Percentiles rank a stretch among this genome's conserved stretches.
Evolutionary conservation across 2,329 filamentous ascomycete species (phyloP).

Genomic region (Paecilomyces variotii): DNA sequence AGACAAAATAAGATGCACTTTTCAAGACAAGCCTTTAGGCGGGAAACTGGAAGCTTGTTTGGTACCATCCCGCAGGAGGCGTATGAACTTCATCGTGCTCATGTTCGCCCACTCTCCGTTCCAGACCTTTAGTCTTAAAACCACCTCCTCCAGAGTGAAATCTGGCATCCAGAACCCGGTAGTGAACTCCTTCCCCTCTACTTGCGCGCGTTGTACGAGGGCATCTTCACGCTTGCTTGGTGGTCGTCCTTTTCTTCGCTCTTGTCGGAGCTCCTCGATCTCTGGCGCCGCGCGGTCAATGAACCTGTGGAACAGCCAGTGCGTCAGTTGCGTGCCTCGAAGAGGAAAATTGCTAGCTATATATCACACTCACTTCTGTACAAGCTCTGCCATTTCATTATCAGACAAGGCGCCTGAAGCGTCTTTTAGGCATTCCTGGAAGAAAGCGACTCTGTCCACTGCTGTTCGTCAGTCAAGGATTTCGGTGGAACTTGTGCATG

Average conservation of each 20-base stretch:
- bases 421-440: constrained; percentile 54
- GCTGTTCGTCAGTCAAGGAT: constrained; percentile 3
- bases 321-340: neutral
- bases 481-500: neutral
- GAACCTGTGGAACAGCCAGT: constrained; percentile 18
- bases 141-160: constrained; percentile 58
- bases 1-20: constrained; percentile 6
- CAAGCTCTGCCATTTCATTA: constrained; percentile 40
- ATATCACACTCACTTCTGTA: constrained; percentile 47
- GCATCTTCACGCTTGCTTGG: constrained; percentile 69
- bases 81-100: constrained; percentile 66
- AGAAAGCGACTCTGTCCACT: constrained; percentile 64
- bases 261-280: constrained; percentile 44
- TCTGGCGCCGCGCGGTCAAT: constrained; percentile 28
- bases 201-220: constrained; percentile 61
- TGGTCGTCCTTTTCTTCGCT: constrained; percentile 70
- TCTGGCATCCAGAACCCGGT: constrained; percentile 78
- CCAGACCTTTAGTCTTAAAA: constrained; percentile 63
- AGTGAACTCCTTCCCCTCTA: constrained; percentile 70
- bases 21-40: constrained; percentile 51
- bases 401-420: constrained; percentile 25
- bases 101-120: constrained; percentile 78
- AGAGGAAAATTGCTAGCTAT: neutral
- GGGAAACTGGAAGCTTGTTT: constrained; percentile 70
- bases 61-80: constrained; percentile 58